phyloP scores from a whole-genome alignment of 129 eudicot genomes.

The Pseudognaphalium luteoalbum region DNA sequence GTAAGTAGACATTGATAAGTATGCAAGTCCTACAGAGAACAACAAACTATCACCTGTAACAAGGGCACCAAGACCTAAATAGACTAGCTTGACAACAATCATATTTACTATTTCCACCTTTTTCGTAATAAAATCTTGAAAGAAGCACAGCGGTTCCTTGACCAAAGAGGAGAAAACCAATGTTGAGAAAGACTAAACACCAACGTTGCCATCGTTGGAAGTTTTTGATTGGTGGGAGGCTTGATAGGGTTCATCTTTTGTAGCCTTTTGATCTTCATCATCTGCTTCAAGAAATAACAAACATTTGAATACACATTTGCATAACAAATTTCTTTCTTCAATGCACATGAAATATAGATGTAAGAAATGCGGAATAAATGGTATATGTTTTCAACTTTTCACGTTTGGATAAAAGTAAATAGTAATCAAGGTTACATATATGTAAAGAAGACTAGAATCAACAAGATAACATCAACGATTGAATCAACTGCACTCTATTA shows the following conservation, averaged over 20 bases:
- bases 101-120: slow-evolving; percentile 34
- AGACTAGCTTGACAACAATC: slow-evolving; percentile 1
- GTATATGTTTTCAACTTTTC: too few relatives aligned
- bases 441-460: too few relatives aligned
- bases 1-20: slow-evolving; percentile 33
- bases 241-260: slow-evolving; percentile 1
- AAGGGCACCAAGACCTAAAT: slow-evolving; percentile 32
- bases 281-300: slow-evolving; percentile 15
- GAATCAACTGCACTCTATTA: too few relatives aligned
- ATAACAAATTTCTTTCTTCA: neutral
- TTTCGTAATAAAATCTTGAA: slow-evolving; percentile 32
- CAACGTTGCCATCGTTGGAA: slow-evolving; percentile 30
- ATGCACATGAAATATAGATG: neutral
- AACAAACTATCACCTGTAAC: slow-evolving; percentile 23
- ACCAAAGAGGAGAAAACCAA: slow-evolving; percentile 35
- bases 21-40: slow-evolving; percentile 29
- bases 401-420: too few relatives aligned
- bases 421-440: too few relatives aligned
- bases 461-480: too few relatives aligned
- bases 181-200: slow-evolving; percentile 28
- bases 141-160: slow-evolving; percentile 35
- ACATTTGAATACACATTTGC: too few relatives aligned
- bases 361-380: too few relatives aligned
- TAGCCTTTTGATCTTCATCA: slow-evolving; percentile 19
- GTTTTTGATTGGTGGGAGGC: slow-evolving; percentile 24